Conservation (phyloP, 176 grass and related monocot genomes). For the Raddia guianensis region DNA sequence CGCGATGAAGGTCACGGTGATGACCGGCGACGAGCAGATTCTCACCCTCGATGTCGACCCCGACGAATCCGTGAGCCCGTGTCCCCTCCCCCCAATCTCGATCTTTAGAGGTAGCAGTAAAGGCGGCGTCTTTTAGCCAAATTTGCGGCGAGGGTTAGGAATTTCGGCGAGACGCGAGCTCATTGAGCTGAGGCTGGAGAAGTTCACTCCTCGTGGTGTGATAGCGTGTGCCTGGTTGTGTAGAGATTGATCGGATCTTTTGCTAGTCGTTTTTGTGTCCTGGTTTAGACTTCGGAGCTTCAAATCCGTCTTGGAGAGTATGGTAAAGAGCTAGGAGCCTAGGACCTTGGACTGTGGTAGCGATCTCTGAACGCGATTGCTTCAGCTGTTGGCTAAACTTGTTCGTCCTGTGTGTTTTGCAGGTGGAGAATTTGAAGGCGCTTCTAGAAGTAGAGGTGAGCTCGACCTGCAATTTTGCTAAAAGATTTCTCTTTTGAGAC, state of each 20-base stretch:
- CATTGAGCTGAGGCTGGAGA: not conserved
- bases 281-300: not conserved
- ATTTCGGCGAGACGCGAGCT: not conserved
- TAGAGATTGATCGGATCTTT: slow-evolving; percentile 29
- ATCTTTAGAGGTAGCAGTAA: not conserved
- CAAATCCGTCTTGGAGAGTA: not conserved
- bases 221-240: not conserved
- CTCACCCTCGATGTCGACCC: slow-evolving; percentile 80
- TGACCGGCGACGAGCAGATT: slow-evolving; percentile 87
- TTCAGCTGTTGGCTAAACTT: slow-evolving; percentile 22
- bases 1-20: slow-evolving; percentile 95
- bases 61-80: slow-evolving; percentile 76
- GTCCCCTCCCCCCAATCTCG: not conserved
- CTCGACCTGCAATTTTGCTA: not conserved
- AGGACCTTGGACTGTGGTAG: not conserved
- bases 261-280: not conserved
- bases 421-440: slow-evolving; percentile 99
- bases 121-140: not conserved
- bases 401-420: not conserved
- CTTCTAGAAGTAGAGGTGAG: slow-evolving; percentile 96
- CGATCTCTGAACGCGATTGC: not conserved
- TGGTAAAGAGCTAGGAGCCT: not conserved
- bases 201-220: not conserved
- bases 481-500: not conserved
- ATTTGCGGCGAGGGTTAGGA: not conserved